Conservation (phyloP, 1,284 basidiomycete species). For the Sphagnurus paluster region DNA sequence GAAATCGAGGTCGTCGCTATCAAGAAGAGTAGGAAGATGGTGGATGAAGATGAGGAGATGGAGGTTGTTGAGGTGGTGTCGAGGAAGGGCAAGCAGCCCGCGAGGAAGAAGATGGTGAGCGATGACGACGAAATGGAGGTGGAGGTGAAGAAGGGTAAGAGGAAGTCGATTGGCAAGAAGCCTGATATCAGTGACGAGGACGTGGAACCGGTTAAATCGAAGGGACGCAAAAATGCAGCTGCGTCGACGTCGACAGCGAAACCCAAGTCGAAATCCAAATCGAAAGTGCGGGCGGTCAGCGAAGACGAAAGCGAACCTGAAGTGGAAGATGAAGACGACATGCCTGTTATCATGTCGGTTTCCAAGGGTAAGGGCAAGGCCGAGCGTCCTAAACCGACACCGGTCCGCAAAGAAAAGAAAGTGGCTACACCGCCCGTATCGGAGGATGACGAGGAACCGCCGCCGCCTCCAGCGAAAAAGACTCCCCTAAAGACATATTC, state of each 20-base stretch:
- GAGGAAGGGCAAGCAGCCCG: slow-evolving; percentile 7
- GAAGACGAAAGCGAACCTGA: slow-evolving; percentile 5
- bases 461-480: too few species aligned
- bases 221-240: slow-evolving; percentile 2
- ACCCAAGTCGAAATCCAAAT: slow-evolving; percentile 1
- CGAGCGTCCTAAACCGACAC: slow-evolving; percentile 8
- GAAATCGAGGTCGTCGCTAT: background rate
- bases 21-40: background rate
- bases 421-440: background rate
- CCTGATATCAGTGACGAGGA: background rate
- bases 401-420: slow-evolving; percentile 7
- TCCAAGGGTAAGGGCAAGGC: slow-evolving; percentile 7
- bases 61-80: slow-evolving; percentile 6
- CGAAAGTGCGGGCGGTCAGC: slow-evolving; percentile 4
- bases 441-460: too few species aligned
- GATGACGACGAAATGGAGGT: slow-evolving; percentile 6
- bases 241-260: slow-evolving; percentile 1
- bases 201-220: slow-evolving; percentile 1
- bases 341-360: background rate
- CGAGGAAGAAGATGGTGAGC: background rate
- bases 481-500: too few species aligned
- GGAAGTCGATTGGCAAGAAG: slow-evolving; percentile 2
- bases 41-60: background rate
- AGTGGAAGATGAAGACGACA: slow-evolving; percentile 3
- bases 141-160: slow-evolving; percentile 9